A percentile compares a stretch with the other conserved stretches of the same genome.
phyloP scores from a whole-genome alignment of 768 basidiomycete species.

The Lentinus brumalis region DNA sequence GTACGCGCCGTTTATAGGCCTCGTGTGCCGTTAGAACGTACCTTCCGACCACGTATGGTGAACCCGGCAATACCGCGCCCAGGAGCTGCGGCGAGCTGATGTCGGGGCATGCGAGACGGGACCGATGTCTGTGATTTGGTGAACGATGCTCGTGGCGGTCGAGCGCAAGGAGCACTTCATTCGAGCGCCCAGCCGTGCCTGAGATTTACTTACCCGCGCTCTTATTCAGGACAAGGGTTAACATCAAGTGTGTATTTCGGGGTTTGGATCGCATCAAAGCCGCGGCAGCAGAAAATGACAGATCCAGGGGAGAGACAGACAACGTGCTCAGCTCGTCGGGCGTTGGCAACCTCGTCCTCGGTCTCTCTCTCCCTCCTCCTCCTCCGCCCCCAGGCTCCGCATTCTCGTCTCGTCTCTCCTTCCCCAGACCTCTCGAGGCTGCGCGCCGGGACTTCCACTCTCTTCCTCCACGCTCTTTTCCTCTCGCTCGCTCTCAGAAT shows the following conservation, averaged over 20 bases:
- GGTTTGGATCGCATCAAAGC: too few relatives aligned
- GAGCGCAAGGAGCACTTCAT: too few relatives aligned
- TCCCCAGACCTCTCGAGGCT: constrained; percentile 14
- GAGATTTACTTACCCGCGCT: too few relatives aligned
- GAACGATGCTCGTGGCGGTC: too few relatives aligned
- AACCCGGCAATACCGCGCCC: too few relatives aligned
- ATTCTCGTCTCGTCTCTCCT: constrained; percentile 4
- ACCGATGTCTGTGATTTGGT: too few relatives aligned
- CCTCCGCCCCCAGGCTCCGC: not conserved
- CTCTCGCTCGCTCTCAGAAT: not conserved
- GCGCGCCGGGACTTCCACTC: constrained; percentile 19
- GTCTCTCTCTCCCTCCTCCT: constrained; percentile 2
- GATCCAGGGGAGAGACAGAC: not conserved
- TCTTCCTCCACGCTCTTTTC: constrained; percentile 19
- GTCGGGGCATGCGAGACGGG: too few relatives aligned
- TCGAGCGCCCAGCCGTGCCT: too few relatives aligned
- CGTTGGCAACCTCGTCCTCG: constrained; percentile 4
- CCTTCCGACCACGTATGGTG: not conserved
- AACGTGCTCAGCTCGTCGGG: too few relatives aligned
- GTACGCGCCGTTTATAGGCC: constrained; percentile 11
- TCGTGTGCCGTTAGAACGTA: not conserved
- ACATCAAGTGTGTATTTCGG: too few relatives aligned
- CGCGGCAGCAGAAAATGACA: not conserved
- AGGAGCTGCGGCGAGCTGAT: too few relatives aligned
- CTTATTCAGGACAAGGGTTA: too few relatives aligned